These are phyloP conservation scores for Ceratobasidium sp. DNA, from an alignment of 1,284 basidiomycete genomes.

Conservation along the genomic window DNA sequence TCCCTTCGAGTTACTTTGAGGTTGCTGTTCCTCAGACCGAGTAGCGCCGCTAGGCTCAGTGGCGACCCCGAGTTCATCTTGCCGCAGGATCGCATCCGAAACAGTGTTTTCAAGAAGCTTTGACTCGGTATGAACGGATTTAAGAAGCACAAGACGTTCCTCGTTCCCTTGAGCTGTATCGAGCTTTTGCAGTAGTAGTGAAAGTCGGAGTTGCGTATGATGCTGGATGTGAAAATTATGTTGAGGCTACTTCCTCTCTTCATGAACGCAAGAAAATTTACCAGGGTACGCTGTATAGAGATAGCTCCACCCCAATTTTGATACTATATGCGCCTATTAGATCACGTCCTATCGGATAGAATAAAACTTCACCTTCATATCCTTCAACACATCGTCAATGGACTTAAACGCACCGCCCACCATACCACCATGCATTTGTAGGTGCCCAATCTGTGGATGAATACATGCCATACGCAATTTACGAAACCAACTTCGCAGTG, in stretches of 20 bases:
- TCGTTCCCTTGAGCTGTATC: conserved; percentile 66
- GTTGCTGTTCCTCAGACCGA: conserved; percentile 3
- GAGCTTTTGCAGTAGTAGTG: conserved; percentile 68
- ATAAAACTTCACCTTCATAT: conserved; percentile 54
- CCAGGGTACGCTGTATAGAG: neutral
- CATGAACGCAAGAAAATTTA: neutral
- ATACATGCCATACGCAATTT: conserved; percentile 87
- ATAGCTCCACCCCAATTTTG: conserved; percentile 1
- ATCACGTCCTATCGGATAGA: neutral
- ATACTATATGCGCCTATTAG: conserved; percentile 1
- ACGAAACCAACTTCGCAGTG: conserved; percentile 75
- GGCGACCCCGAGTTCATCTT: conserved; percentile 5
- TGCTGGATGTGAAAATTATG: neutral
- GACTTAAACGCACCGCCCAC: conserved; percentile 68
- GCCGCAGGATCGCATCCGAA: conserved; percentile 10
- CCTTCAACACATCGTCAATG: conserved; percentile 79
- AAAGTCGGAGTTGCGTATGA: conserved; percentile 12
- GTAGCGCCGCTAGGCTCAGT: conserved; percentile 1
- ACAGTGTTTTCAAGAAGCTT: neutral
- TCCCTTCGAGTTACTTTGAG: conserved; percentile 57
- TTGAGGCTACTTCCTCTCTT: neutral
- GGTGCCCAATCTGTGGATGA: conserved; percentile 86
- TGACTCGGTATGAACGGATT: conserved; percentile 15
- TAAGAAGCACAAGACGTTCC: conserved; percentile 63
- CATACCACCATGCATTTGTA: conserved; percentile 59